Base-by-base conservation (phyloP, 345 rosid species). In the Sisymbrium altissimum region DNA sequence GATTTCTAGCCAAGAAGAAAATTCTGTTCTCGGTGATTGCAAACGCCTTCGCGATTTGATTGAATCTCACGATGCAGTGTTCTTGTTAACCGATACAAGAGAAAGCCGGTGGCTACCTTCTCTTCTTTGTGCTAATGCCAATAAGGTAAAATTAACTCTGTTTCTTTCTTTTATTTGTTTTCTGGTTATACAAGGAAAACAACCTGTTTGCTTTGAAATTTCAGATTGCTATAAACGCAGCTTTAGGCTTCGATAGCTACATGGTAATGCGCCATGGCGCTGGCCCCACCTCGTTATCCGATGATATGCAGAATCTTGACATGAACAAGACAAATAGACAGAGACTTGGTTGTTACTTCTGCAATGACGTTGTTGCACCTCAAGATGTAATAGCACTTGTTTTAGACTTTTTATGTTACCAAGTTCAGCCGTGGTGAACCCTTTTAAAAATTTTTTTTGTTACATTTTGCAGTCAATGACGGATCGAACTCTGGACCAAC, bases 201-300 rank as follows among this genome's bases (percentile, higher is more conserved):
- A 57, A 32, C 15, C 9, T 36, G 66, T 14, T 39, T 52, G 29
- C 15, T 66, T 66, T 72, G 64, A 44, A 30, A 59, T 77, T 29
- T 75, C 89, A 94, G 98, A 87, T 90, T 11, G 80, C 97, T 14
- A 88, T 92, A 64, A 92, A 89, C 23, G 87, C 97, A n/a, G 98
- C 97, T 78, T 84, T 95, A 40, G 96, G 99, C 66, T 95, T 92
- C 66, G 99, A 95, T 65, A 92, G 99, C 81, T 90, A 88, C 84
- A 85, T 92, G 83, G 99, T 95, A 33, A 90, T 95, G 97, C 89
- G 98, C 25, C 99, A 95, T 83, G 99, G 97, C n/a, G 85, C 93
- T 23, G 96, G 92, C 72, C 96, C 97, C 12, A 62, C 53, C 63
- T 64, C 81, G 50, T 50, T 83, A 56, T 69, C 90, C 23, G 80